Conservation (phyloP, 176 grass and related monocot species). For the Cenchrus purpureus region DNA sequence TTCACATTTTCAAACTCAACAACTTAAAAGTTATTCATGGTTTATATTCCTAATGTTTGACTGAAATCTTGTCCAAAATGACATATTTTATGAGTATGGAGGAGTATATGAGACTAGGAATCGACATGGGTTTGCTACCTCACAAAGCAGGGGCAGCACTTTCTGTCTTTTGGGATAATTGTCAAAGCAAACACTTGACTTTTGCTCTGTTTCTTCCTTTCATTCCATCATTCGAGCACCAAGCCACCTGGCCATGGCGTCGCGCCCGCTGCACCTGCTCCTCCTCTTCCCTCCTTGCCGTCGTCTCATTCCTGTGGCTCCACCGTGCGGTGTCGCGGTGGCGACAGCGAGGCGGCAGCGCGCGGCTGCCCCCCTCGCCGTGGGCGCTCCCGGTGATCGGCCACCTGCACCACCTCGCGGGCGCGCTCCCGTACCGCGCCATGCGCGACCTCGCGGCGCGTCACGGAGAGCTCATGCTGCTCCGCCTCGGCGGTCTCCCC, state of each 20-base stretch:
- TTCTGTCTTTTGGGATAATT: not conserved
- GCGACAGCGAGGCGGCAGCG: not conserved
- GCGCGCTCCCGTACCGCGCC: conserved; percentile 39
- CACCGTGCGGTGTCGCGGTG: not conserved
- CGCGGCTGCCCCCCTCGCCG: conserved; percentile 32
- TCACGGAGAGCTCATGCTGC: conserved; percentile 41
- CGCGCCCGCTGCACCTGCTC: not conserved
- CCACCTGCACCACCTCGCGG: conserved; percentile 46
- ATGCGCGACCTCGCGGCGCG: conserved; percentile 29
- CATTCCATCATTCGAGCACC: not conserved
- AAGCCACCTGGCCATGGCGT: not conserved
- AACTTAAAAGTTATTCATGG: too few species aligned
- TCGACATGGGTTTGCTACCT: not conserved
- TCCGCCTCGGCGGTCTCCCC: conserved; percentile 39
- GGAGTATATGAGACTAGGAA: too few species aligned
- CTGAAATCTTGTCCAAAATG: too few species aligned
- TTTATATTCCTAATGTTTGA: too few species aligned
- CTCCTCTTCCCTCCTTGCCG: conserved; percentile 1
- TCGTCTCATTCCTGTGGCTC: not conserved
- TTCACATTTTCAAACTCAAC: too few species aligned
- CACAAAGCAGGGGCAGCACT: not conserved
- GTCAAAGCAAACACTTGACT: conserved; percentile 1
- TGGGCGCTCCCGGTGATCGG: conserved; percentile 50
- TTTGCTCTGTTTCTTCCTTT: not conserved
- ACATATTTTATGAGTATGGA: too few species aligned